phyloP scores from a whole-genome alignment of 2,329 filamentous ascomycete genomes.

The Alternaria postmessia region DNA sequence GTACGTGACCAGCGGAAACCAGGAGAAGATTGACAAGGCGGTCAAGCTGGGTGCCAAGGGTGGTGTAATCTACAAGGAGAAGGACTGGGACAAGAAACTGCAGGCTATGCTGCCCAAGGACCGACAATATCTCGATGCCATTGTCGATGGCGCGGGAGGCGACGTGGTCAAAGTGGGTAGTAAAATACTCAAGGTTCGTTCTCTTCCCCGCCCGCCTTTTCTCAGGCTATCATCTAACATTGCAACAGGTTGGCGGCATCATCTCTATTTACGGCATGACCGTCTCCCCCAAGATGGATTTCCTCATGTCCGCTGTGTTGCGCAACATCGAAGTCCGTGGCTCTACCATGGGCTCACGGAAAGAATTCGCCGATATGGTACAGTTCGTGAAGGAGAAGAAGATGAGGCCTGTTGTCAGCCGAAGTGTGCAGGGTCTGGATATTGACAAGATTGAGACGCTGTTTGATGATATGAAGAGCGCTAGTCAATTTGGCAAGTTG shows the following conservation, averaged over 20 bases:
- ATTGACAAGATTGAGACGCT: conserved; percentile 79
- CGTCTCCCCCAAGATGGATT: conserved; percentile 82
- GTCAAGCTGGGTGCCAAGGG: conserved; percentile 76
- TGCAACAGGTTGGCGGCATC: conserved; percentile 72
- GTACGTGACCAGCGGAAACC: conserved; percentile 80
- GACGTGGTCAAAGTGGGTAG: conserved; percentile 76
- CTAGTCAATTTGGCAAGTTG: conserved; percentile 89
- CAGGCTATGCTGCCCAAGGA: conserved; percentile 67
- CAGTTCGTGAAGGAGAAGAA: conserved; percentile 77
- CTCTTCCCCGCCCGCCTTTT: neutral
- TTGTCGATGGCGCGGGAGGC: conserved; percentile 91
- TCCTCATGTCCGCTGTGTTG: conserved; percentile 81
- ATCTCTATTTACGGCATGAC: conserved; percentile 94
- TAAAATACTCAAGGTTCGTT: conserved; percentile 69
- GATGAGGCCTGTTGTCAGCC: conserved; percentile 79
- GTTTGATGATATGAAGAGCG: conserved; percentile 88
- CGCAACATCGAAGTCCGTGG: conserved; percentile 88
- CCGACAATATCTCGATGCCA: conserved; percentile 76
- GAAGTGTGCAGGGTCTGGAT: conserved; percentile 75
- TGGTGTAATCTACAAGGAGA: conserved; percentile 82
- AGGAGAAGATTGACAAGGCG: conserved; percentile 79
- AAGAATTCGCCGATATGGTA: conserved; percentile 92
- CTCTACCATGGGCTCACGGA: conserved; percentile 88
- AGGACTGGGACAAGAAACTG: conserved; percentile 83
- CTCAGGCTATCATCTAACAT: neutral